These are phyloP conservation scores for Rhodotorula sp. DNA, from an alignment of 1,284 basidiomycete species.

Conservation along the genomic window DNA sequence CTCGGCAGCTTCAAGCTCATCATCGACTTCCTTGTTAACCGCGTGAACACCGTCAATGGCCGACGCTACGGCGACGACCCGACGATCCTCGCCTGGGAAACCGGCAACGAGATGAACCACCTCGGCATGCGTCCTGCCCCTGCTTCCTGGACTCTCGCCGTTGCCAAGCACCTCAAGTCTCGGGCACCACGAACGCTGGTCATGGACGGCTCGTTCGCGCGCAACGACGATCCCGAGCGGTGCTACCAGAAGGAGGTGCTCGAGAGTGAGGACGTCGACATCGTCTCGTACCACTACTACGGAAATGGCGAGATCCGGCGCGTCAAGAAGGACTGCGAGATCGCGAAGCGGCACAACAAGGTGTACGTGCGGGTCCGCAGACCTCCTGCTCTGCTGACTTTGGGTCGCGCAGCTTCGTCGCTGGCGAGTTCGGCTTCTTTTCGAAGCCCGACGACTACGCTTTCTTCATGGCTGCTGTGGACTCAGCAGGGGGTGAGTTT, in stretches of 20 bases:
- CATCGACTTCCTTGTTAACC: conserved; percentile 44
- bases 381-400: not conserved
- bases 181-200: conserved; percentile 45
- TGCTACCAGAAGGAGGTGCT: conserved; percentile 43
- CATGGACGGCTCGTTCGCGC: conserved; percentile 47
- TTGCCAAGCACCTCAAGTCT: conserved; percentile 45
- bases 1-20: conserved; percentile 39
- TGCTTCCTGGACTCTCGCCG: conserved; percentile 41
- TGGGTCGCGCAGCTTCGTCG: conserved; percentile 38
- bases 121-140: conserved; percentile 44
- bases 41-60: conserved; percentile 47
- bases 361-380: conserved; percentile 28
- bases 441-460: conserved; percentile 35
- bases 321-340: conserved; percentile 42
- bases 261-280: conserved; percentile 42
- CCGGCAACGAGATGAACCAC: conserved; percentile 44
- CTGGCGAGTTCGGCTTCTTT: conserved; percentile 48
- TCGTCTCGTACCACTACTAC: conserved; percentile 45
- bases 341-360: conserved; percentile 40
- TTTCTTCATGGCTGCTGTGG: conserved; percentile 35
- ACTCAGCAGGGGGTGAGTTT: conserved; percentile 33
- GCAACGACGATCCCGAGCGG: conserved; percentile 40
- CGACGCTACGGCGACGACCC: conserved; percentile 46
- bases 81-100: conserved; percentile 47
- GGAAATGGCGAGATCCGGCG: conserved; percentile 43